Base-by-base conservation (phyloP, 306 rosid genomes). In the Citrullus amarus region DNA sequence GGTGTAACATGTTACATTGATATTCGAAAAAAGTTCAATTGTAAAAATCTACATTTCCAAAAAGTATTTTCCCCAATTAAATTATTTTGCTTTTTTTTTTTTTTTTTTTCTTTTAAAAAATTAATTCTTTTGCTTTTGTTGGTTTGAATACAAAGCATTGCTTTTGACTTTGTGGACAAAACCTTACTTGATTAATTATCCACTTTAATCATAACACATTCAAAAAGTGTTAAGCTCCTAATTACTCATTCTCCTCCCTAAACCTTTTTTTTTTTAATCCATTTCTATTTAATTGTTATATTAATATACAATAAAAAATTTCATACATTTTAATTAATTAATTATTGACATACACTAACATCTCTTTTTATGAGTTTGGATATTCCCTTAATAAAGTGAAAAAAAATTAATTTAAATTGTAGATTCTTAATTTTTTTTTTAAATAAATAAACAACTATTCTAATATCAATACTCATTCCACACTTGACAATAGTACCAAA, bases 151-250 rank as follows among this genome's bases (percentile, higher is more conserved):
- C 30, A 67, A 15, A 50, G 41, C 14, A 28, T 48, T 56, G 7
- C 79, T 76, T 76, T 76, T 76, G 79, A 76, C 79, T 73, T 59
- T 75, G 79, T 54, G 66, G 38, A 75, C 67, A 32, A 55, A 66
- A 75, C 66, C 51, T 36, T 28, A 56, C 79, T 76, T 59, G 38
- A 76, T 76, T 57, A 76, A 36, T 43, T 32, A 30, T 56, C 20
- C 68, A 22, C 68, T 55, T 76, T 76, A 76, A 76, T 76, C 79
- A 76, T 76, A 57, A 32, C 79, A 50, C 14, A 13, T 76, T 76
- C 8, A 56, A 76, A 68, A 76, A 76, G 50, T 46, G 34, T 51
- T 53, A 62, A 0, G 16, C 44, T 75, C 63, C 48, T 54, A 75
- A 75, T 75, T 75, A 75, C 78, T 53, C 48, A 15, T 54, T 38